Evolutionary conservation across 192 early-diverging fungal species (phyloP).

Genomic region (Coemansia sp.): DNA sequence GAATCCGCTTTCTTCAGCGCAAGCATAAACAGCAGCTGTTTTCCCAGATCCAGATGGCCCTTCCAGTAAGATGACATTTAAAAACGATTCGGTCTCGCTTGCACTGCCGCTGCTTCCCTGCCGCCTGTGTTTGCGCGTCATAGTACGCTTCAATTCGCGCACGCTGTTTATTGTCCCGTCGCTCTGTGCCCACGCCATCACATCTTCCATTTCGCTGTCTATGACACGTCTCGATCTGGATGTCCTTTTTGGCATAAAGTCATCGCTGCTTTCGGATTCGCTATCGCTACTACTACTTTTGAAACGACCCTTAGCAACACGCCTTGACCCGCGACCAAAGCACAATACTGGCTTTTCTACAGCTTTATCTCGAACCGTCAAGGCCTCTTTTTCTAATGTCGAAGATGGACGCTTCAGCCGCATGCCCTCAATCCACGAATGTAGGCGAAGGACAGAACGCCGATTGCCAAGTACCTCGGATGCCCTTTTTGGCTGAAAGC

Average conservation of each 20-base stretch:
- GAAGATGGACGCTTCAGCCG: slow-evolving; percentile 20
- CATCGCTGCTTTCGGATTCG: slow-evolving; percentile 27
- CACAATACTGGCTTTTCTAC: too few species aligned
- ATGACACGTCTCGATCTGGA: neutral
- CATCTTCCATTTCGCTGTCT: slow-evolving; percentile 16
- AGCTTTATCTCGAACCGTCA: neutral
- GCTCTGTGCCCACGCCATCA: slow-evolving; percentile 39
- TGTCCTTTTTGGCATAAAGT: slow-evolving; percentile 26
- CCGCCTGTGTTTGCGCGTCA: slow-evolving; percentile 12
- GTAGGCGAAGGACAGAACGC: slow-evolving; percentile 24
- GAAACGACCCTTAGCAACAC: too few species aligned
- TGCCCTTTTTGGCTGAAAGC: slow-evolving; percentile 31
- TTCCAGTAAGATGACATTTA: slow-evolving; percentile 62
- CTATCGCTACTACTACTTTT: neutral
- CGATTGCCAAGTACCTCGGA: slow-evolving; percentile 37
- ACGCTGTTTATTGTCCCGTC: slow-evolving; percentile 30
- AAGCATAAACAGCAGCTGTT: slow-evolving; percentile 68
- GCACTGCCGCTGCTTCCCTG: slow-evolving; percentile 22
- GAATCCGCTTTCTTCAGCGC: slow-evolving; percentile 69
- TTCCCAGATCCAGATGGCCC: slow-evolving; percentile 73
- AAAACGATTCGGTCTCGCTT: slow-evolving; percentile 45
- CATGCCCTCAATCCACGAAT: slow-evolving; percentile 50
- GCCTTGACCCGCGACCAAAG: too few species aligned
- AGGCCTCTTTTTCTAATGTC: neutral
- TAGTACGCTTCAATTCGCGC: slow-evolving; percentile 15